Conservation (phyloP, 441 rosid species). For the Biscutella laevigata region DNA sequence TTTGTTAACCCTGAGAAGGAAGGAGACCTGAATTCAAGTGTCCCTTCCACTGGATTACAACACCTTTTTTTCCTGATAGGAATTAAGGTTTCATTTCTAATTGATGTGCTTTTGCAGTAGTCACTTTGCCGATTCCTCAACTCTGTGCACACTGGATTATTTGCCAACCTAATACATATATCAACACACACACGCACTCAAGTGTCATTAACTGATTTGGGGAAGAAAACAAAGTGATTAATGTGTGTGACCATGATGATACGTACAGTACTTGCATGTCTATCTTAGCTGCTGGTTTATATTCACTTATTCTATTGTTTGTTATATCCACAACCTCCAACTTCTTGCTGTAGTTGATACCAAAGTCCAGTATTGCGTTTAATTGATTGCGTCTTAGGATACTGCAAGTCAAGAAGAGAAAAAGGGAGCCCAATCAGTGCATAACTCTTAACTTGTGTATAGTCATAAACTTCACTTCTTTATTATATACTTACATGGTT, state of each 20-base stretch:
- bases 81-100: no score
- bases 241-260: conserved; percentile 5
- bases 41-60: conserved; percentile 61
- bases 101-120: no score
- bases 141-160: conserved; percentile 51
- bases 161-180: conserved; percentile 36
- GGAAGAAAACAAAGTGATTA: neutral
- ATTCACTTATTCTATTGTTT: conserved; percentile 32
- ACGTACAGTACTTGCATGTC: conserved; percentile 33
- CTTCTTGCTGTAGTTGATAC: conserved; percentile 29
- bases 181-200: neutral
- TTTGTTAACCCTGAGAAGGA: conserved; percentile 46
- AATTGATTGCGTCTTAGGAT: conserved; percentile 38
- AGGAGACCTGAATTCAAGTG: conserved; percentile 46
- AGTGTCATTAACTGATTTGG: neutral
- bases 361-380: conserved; percentile 43
- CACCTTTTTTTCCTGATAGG: no score
- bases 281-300: conserved; percentile 12
- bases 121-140: neutral
- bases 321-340: conserved; percentile 47
- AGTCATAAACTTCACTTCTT: no score
- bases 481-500: no score
- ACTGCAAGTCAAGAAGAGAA: conserved; percentile 25
- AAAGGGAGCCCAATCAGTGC: neutral
- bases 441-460: no score